phyloP scores from a whole-genome alignment of 106 monocot species.

The Hemerocallis citrina region DNA sequence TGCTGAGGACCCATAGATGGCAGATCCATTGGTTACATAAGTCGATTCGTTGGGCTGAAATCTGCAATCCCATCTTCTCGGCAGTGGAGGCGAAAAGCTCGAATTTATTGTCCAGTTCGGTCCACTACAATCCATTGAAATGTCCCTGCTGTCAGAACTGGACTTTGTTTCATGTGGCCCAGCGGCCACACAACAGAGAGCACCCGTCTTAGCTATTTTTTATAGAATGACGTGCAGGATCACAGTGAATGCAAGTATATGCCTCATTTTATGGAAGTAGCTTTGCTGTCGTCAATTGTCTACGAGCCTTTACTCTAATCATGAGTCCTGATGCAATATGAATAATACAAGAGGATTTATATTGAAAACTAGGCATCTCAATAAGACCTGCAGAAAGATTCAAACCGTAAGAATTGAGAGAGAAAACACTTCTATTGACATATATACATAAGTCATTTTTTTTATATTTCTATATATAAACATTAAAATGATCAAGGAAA shows the following conservation, averaged over 20 bases:
- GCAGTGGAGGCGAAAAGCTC: slow-evolving; percentile 67
- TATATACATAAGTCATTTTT: slow-evolving; percentile 2
- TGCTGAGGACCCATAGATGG: slow-evolving; percentile 40
- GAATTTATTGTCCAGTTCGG: slow-evolving; percentile 68
- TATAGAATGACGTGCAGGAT: slow-evolving; percentile 5
- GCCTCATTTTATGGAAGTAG: background rate
- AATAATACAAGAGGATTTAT: slow-evolving; percentile 4
- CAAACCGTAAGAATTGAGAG: background rate
- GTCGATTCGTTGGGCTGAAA: slow-evolving; percentile 41
- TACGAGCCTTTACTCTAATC: background rate
- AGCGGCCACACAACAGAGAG: slow-evolving; percentile 91
- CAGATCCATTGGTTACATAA: slow-evolving; percentile 23
- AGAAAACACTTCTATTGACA: background rate
- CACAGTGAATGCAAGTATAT: background rate
- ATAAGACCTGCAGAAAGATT: slow-evolving; percentile 5
- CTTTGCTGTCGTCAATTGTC: background rate
- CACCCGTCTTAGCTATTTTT: slow-evolving; percentile 87
- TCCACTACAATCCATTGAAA: slow-evolving; percentile 68
- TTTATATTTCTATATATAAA: background rate
- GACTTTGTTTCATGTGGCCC: slow-evolving; percentile 95
- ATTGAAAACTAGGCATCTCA: background rate
- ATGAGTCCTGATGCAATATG: background rate
- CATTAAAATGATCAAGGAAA: background rate
- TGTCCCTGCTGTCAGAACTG: slow-evolving; percentile 34
- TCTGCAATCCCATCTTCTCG: slow-evolving; percentile 67